These are phyloP conservation scores for Colletotrichum gigasporum DNA, from an alignment of 2,329 filamentous ascomycete species.

Conservation along the genomic window DNA sequence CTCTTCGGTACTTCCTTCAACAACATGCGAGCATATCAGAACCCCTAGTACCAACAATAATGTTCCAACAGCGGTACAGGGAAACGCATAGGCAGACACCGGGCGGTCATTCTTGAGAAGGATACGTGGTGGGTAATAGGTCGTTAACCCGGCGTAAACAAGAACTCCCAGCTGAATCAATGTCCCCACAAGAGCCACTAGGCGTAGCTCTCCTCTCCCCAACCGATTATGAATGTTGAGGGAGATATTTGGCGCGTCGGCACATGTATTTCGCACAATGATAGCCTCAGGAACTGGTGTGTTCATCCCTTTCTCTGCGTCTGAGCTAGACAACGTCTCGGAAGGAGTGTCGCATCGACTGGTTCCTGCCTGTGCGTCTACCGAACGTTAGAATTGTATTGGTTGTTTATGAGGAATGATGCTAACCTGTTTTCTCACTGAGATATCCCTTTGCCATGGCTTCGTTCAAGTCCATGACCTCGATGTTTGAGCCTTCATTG, in stretches of 20 bases:
- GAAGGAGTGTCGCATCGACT: too few species aligned
- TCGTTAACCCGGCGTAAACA: background rate
- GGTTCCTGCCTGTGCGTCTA: too few species aligned
- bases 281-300: background rate
- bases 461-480: background rate
- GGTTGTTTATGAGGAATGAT: too few species aligned
- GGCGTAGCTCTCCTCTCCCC: background rate
- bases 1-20: background rate
- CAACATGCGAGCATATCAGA: background rate
- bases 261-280: background rate
- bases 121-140: background rate
- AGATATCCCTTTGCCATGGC: background rate
- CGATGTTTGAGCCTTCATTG: background rate
- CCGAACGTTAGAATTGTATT: too few species aligned
- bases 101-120: background rate
- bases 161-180: background rate
- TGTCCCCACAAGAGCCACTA: background rate
- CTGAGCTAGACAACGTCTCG: too few species aligned
- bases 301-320: background rate
- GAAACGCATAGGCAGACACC: background rate
- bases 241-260: background rate
- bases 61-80: background rate
- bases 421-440: too few species aligned
- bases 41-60: background rate
- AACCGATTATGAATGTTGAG: background rate